These are phyloP conservation scores for Pneumocystis jirovecii DNA, from an alignment of 1,139 yeast genomes.

Conservation along the genomic window DNA sequence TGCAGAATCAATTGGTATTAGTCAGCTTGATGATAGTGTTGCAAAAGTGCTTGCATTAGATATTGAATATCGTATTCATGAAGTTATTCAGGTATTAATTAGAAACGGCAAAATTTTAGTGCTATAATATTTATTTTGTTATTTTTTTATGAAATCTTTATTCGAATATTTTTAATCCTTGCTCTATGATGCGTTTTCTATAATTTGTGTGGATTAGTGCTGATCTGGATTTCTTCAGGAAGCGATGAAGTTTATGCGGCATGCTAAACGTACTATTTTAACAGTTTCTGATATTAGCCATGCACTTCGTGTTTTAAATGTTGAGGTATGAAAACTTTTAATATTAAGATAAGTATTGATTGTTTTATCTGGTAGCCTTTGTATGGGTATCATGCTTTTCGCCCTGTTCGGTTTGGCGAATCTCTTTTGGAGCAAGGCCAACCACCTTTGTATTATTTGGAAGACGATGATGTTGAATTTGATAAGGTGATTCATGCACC, in stretches of 20 bases:
- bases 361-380: slow-evolving; percentile 24
- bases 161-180: neutral
- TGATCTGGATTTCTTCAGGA: slow-evolving; percentile 42
- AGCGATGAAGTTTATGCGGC: slow-evolving; percentile 91
- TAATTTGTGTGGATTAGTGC: neutral
- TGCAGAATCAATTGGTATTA: slow-evolving; percentile 76
- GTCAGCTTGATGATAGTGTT: slow-evolving; percentile 71
- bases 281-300: slow-evolving; percentile 70
- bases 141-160: no score
- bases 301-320: slow-evolving; percentile 71
- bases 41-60: slow-evolving; percentile 96
- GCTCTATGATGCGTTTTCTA: neutral
- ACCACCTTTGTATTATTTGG: slow-evolving; percentile 70
- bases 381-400: slow-evolving; percentile 32
- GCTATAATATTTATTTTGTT: neutral
- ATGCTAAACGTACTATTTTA: slow-evolving; percentile 68
- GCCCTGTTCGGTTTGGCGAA: slow-evolving; percentile 56
- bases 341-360: neutral
- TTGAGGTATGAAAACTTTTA: slow-evolving; percentile 42
- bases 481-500: slow-evolving; percentile 90
- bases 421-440: slow-evolving; percentile 89
- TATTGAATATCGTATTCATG: slow-evolving; percentile 91
- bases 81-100: slow-evolving; percentile 31
- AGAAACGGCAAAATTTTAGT: neutral
- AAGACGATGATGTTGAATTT: slow-evolving; percentile 83